A percentile compares a stretch with the other conserved stretches of the same genome.
Conservation (phyloP, 2,329 filamentous ascomycete genomes). For the Aspergillus udagawae region DNA sequence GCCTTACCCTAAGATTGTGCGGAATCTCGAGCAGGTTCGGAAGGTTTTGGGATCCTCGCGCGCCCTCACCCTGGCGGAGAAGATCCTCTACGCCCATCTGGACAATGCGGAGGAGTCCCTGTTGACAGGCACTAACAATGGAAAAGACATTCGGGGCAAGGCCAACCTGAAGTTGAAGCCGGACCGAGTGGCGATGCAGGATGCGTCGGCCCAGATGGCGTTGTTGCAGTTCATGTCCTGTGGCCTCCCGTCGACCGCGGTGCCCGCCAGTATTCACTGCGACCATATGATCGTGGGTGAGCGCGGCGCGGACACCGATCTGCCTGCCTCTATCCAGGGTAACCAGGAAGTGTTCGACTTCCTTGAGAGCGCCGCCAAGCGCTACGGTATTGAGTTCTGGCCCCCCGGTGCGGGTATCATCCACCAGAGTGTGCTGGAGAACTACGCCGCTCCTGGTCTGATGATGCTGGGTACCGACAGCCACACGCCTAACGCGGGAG, state of each 20-base stretch:
- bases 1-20: conserved; percentile 77
- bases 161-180: conserved; percentile 96
- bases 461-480: conserved; percentile 99
- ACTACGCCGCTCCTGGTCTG: conserved; percentile 91
- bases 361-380: conserved; percentile 83
- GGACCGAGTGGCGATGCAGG: conserved; percentile 97
- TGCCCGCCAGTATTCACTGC: conserved; percentile 96
- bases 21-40: conserved; percentile 70
- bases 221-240: conserved; percentile 98
- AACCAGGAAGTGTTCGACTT: conserved; percentile 99
- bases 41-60: conserved; percentile 63
- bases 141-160: conserved; percentile 74
- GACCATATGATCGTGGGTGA: conserved; percentile 98
- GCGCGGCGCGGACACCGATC: conserved; percentile 79
- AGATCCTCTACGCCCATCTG: conserved; percentile 96
- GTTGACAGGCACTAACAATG: conserved; percentile 76
- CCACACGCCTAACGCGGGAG: conserved; percentile 96
- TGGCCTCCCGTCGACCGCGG: conserved; percentile 79
- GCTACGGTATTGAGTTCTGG: conserved; percentile 95
- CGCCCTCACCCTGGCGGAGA: conserved; percentile 84
- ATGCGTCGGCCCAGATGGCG: conserved; percentile 98
- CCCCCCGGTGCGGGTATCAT: conserved; percentile 91
- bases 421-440: conserved; percentile 96
- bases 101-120: conserved; percentile 86
- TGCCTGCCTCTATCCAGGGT: conserved; percentile 77